Evolutionary conservation across 306 rosid species (phyloP), one percentile per base, ranked within the genome.

Genomic region (Carpinus viminea): DNA sequence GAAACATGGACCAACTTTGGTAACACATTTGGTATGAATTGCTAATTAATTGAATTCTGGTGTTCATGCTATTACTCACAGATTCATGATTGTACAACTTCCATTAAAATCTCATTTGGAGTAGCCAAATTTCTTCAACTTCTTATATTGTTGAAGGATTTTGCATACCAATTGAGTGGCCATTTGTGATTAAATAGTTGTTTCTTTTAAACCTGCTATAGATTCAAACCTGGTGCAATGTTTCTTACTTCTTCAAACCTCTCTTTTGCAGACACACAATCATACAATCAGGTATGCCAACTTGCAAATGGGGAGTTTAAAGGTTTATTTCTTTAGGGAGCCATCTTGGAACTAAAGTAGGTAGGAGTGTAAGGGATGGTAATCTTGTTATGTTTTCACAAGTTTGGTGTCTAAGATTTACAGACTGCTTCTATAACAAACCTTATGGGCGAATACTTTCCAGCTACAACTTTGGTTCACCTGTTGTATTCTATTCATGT

Each of bases 241-340:
- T 50, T 73, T 82, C 73, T 24, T 31, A 21, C 50, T 77, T 46
- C 12, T 17, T 64, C 26, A 71, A 38, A 36, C 41, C 41, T 3
- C 17, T 77, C 46, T 18, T 79, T 48, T 78, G 76, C 77, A 87
- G 91, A 87, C 56, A 66, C 77, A 74, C 68, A 75, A 57, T 68
- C 87, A 24, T 85, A 82, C 82, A 83, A 87, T 73, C 86, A 80
- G 76, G 50, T 87, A 66, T 87, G 91, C 85, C 87, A 80, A 72
- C 85, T 87, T 7, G 91, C 91, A 72, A 87, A 87, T 59, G 88
- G 88, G 28, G 88, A 85, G 56, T 87, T 87, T 78, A 87, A 64
- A 73, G 60, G 82, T 73, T 74, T 87, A 47, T 87, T 87, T 87
- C 88, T 87, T 41, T 87, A 87, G 74, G 73, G 85, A 75, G 70